phyloP scores from a whole-genome alignment of 2,329 filamentous ascomycete species.

The Exophiala alcalophila region DNA sequence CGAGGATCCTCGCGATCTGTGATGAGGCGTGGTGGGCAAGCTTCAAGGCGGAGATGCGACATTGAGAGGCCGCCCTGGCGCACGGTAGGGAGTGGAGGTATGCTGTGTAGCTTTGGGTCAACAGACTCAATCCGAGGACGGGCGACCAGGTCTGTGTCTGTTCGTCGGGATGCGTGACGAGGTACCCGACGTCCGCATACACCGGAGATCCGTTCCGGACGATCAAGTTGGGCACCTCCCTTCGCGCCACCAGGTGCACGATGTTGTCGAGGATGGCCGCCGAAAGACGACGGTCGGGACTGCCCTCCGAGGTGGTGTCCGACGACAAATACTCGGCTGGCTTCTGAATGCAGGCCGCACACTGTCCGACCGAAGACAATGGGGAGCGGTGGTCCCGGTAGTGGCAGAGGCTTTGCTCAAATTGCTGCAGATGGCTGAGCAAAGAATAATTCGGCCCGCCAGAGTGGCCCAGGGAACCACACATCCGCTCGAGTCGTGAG shows the following conservation, averaged over 20 bases:
- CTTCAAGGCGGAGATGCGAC: slow-evolving; percentile 30
- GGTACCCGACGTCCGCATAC: slow-evolving; percentile 27
- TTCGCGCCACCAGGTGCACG: slow-evolving; percentile 21
- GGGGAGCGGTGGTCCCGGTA: slow-evolving; percentile 14
- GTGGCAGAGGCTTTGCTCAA: slow-evolving; percentile 15
- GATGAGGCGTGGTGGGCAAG: slow-evolving; percentile 30
- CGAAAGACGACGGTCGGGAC: slow-evolving; percentile 4
- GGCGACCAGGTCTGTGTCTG: slow-evolving; percentile 23
- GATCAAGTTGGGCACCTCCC: slow-evolving; percentile 13
- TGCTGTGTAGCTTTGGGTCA: slow-evolving; percentile 27
- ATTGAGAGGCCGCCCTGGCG: slow-evolving; percentile 17
- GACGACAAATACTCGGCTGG: slow-evolving; percentile 20
- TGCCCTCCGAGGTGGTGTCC: slow-evolving; percentile 1
- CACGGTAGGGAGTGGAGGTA: slow-evolving; percentile 20
- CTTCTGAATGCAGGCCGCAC: slow-evolving; percentile 20
- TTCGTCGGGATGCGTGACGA: slow-evolving; percentile 22
- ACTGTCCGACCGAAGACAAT: slow-evolving; percentile 2
- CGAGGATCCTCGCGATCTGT: slow-evolving; percentile 25
- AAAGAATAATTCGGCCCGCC: slow-evolving; percentile 8
- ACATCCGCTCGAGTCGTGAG: slow-evolving; percentile 15
- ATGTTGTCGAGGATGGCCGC: slow-evolving; percentile 30
- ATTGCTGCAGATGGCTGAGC: slow-evolving; percentile 15
- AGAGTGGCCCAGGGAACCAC: slow-evolving; percentile 10
- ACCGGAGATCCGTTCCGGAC: slow-evolving; percentile 24
- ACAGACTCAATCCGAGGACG: slow-evolving; percentile 28